Evolutionary conservation across 2,329 filamentous ascomycete species (phyloP).

Genomic region (Talaromyces sp.): DNA sequence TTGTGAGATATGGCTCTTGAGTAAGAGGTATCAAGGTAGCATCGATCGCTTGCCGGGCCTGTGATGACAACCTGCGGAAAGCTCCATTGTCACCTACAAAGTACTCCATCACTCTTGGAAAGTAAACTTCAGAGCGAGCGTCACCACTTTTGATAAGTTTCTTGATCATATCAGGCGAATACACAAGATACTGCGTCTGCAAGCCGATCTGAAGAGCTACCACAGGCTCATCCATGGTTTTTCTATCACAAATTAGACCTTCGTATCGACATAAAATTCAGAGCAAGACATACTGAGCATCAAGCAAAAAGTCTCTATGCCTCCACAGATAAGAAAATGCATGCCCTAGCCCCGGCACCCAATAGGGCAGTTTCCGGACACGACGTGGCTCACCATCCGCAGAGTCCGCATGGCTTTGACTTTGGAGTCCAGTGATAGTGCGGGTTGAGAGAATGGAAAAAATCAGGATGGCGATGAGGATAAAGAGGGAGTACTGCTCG

Average conservation of each 20-base stretch:
- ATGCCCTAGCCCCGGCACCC: constrained; percentile 58
- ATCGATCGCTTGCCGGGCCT: constrained; percentile 36
- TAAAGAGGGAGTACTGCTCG: constrained; percentile 26
- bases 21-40: constrained; percentile 44
- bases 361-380: constrained; percentile 56
- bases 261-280: background rate
- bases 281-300: constrained; percentile 35
- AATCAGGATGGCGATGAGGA: constrained; percentile 28
- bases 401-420: constrained; percentile 22
- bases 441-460: constrained; percentile 39
- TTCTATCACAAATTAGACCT: constrained; percentile 25
- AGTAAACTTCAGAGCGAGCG: constrained; percentile 28
- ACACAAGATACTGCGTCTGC: constrained; percentile 50
- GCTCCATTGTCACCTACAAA: constrained; percentile 44
- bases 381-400: constrained; percentile 29
- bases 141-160: constrained; percentile 36
- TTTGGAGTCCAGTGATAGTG: constrained; percentile 36
- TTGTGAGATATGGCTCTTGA: constrained; percentile 46
- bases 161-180: constrained; percentile 47
- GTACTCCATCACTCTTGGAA: constrained; percentile 37
- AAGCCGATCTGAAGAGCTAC: constrained; percentile 52
- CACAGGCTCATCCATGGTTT: constrained; percentile 40
- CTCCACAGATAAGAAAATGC: constrained; percentile 48
- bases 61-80: constrained; percentile 34
- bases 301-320: constrained; percentile 44